These are phyloP conservation scores for Eutrema japonicum DNA, from an alignment of 345 rosid genomes.

Conservation along the genomic window DNA sequence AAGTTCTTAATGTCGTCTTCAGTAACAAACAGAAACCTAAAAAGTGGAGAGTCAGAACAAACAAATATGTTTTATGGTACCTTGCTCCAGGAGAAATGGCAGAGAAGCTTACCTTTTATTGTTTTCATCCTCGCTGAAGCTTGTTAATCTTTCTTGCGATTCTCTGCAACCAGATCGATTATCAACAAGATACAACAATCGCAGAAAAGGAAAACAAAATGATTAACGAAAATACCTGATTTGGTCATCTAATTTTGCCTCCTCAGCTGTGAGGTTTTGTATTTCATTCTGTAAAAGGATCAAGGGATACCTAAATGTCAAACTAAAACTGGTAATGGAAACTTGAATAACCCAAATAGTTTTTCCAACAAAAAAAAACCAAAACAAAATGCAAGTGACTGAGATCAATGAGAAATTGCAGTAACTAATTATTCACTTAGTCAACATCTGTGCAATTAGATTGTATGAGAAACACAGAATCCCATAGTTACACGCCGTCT, in stretches of 20 bases:
- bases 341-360: not conserved
- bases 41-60: slow-evolving; percentile 40
- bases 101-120: slow-evolving; percentile 65
- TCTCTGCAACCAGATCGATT: slow-evolving; percentile 59
- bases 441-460: slow-evolving; percentile 12
- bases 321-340: slow-evolving; percentile 12
- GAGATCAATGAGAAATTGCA: slow-evolving; percentile 2
- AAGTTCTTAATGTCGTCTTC: slow-evolving; percentile 92
- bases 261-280: slow-evolving; percentile 70
- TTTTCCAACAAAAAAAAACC: slow-evolving; percentile 13
- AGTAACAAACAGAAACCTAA: slow-evolving; percentile 94
- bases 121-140: slow-evolving; percentile 85
- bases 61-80: not conserved
- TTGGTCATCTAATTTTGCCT: slow-evolving; percentile 53
- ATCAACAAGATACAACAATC: slow-evolving; percentile 41
- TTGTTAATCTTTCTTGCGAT: slow-evolving; percentile 85
- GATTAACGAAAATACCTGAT: slow-evolving; percentile 38
- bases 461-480: slow-evolving; percentile 14
- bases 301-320: slow-evolving; percentile 18
- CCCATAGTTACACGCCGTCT: not conserved
- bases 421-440: slow-evolving; percentile 1
- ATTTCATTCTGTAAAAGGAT: slow-evolving; percentile 68
- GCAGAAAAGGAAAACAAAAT: slow-evolving; percentile 11
- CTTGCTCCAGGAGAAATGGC: slow-evolving; percentile 17
- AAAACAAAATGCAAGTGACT: slow-evolving; percentile 23